Conservation (phyloP, 257 asterid genomes). For the Solanum corneliomulleri region DNA sequence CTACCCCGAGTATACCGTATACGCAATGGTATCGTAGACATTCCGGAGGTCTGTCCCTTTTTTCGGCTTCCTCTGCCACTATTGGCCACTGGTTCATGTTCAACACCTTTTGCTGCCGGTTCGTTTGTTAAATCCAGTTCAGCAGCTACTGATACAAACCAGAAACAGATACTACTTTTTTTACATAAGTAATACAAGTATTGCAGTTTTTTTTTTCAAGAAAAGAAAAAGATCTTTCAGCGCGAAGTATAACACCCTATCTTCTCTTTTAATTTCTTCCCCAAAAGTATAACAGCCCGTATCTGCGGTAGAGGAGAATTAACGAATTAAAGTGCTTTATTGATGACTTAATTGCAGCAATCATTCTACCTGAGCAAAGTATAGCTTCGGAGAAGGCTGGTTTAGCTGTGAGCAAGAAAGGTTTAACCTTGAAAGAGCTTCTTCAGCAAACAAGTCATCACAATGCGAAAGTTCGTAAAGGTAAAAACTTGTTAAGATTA, state of each 20-base stretch:
- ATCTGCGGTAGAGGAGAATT: neutral
- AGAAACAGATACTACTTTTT: neutral
- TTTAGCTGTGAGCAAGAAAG: slow-evolving; percentile 74
- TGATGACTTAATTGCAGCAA: slow-evolving; percentile 23
- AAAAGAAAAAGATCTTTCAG: neutral
- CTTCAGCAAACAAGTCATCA: slow-evolving; percentile 94
- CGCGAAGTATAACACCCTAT: neutral
- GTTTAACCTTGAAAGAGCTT: slow-evolving; percentile 87
- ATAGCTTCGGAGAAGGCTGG: slow-evolving; percentile 70
- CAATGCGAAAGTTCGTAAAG: slow-evolving; percentile 83
- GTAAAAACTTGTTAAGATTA: slow-evolving; percentile 9
- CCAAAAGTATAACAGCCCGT: neutral
- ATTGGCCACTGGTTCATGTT: slow-evolving; percentile 20
- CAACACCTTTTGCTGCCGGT: neutral
- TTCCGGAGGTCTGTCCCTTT: slow-evolving; percentile 18
- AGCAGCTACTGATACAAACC: slow-evolving; percentile 14
- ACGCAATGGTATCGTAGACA: neutral
- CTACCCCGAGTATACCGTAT: neutral
- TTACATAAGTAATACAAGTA: neutral
- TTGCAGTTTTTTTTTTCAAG: neutral
- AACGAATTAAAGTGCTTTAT: neutral
- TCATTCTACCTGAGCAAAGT: slow-evolving; percentile 90
- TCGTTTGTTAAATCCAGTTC: slow-evolving; percentile 17
- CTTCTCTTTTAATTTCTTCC: neutral
- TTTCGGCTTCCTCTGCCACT: slow-evolving; percentile 6